phyloP scores from a whole-genome alignment of 768 basidiomycete genomes.

The Russula emetica region DNA sequence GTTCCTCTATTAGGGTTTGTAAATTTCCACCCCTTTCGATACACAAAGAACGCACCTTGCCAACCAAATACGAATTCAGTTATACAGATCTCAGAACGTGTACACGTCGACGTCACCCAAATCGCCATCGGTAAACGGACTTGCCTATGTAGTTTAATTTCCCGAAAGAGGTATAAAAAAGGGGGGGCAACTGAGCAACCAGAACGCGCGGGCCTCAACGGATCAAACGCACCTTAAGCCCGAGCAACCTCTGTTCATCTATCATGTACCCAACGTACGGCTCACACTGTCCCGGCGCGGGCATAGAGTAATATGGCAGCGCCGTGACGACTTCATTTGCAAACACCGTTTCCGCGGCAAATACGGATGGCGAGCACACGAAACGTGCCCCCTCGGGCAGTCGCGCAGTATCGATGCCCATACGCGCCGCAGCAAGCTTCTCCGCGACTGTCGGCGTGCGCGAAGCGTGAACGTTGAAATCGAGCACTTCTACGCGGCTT shows the following conservation, averaged over 20 bases:
- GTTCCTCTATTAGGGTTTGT: neutral
- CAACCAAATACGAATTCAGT: neutral
- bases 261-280: constrained; percentile 39
- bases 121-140: constrained; percentile 35
- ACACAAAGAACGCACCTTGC: neutral
- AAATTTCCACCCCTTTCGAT: neutral
- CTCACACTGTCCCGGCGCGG: constrained; percentile 12
- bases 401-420: constrained; percentile 6
- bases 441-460: constrained; percentile 13
- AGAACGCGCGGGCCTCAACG: neutral
- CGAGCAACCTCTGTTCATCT: constrained; percentile 39
- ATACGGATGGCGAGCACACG: constrained; percentile 12
- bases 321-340: constrained; percentile 29
- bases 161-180: neutral
- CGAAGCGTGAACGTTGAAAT: constrained; percentile 34
- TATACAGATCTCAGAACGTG: constrained; percentile 31
- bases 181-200: neutral
- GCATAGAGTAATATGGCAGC: constrained; percentile 32
- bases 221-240: constrained; percentile 34
- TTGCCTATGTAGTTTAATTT: constrained; percentile 24
- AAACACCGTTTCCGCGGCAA: constrained; percentile 30
- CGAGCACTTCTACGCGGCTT: constrained; percentile 30
- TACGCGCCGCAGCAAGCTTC: constrained; percentile 5
- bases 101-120: constrained; percentile 40
- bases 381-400: constrained; percentile 1